Evolutionary conservation across 2,329 filamentous ascomycete genomes (phyloP), one percentile per base, ranked within the genome.

Genomic region (Sclerotinia nivalis): DNA sequence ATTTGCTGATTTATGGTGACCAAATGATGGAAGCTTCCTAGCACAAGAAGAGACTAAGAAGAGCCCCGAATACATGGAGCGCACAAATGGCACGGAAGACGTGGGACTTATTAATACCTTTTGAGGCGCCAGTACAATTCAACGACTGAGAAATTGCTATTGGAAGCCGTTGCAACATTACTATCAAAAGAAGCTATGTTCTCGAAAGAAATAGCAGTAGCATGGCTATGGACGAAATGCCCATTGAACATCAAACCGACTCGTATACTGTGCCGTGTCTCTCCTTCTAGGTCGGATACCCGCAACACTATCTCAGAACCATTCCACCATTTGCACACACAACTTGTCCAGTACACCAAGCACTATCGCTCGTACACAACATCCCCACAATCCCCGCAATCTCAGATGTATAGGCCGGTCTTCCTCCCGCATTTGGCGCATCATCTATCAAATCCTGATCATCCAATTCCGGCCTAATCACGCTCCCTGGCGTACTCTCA

Each of bases 281-380:
- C 4, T 65, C 18, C n/a, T 52, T 25, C 15, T 43, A 28, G 2
- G 15, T 28, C 15, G 18, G 22, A 20, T 52, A 10, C 15, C 22
- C 31, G 22, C 47, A n/a, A 52, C 47, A 40, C 43, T 64, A 69
- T 54, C 22, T 64, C 15, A 89, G 86, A 71, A 83, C 85, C 87
- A 93, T 89, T 9, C 92, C 92, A 1, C 92, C 92, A 77, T 95
- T 95, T 10, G 91, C 91, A 81, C 89, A 92, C 5, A 96, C 86
- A 34, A 93, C 90, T 79, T 90, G 91, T 1, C 92, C 92, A 0
- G 92, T 96, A 76, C 88, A 90, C 91, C 91, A 95, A 10, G 83
- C 86, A n/a, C 87, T 85, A 78, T 95, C 92, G 8, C 84, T 83
- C 7, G 86, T 85, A 77, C 91, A 93, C 31, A 94, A 80, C 90